Percentiles rank a stretch among this genome's conserved stretches.
Evolutionary conservation across 164 flowering plant species (phyloP).

Genomic region (Akebia trifoliata): DNA sequence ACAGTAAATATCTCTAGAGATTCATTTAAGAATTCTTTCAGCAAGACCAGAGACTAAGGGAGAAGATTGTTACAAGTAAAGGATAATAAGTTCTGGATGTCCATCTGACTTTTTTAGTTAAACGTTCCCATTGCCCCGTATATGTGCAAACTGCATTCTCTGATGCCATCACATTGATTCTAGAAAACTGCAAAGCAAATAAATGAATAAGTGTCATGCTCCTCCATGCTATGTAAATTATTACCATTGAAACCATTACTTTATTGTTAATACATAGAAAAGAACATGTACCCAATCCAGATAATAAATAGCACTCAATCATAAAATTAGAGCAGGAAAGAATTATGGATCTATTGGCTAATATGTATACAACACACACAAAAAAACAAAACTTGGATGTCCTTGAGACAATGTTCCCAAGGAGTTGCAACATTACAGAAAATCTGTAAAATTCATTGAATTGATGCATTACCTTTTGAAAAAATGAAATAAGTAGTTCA

Average conservation of each 20-base stretch:
- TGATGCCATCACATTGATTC: slow-evolving; percentile 35
- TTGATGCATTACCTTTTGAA: slow-evolving; percentile 55
- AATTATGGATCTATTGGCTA: too few relatives aligned
- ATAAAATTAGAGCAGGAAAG: too few relatives aligned
- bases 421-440: too few relatives aligned
- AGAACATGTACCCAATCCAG: too few relatives aligned
- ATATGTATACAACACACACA: too few relatives aligned
- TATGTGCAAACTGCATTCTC: slow-evolving; percentile 52
- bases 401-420: too few relatives aligned
- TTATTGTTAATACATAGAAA: too few relatives aligned
- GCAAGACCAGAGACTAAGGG: slow-evolving; percentile 16
- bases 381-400: too few relatives aligned
- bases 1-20: too few relatives aligned
- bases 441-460: background rate
- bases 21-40: background rate
- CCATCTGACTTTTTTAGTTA: slow-evolving; percentile 52
- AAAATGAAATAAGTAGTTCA: slow-evolving; percentile 70
- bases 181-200: slow-evolving; percentile 53
- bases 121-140: slow-evolving; percentile 56
- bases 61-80: slow-evolving; percentile 47
- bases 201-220: background rate
- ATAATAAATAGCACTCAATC: too few relatives aligned
- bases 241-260: background rate
- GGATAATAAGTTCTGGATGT: slow-evolving; percentile 42
- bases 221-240: background rate